Evolutionary conservation across 2,329 filamentous ascomycete species (phyloP), one percentile per base, ranked within the genome.

Genomic region (Xylaria hypoxylon): DNA sequence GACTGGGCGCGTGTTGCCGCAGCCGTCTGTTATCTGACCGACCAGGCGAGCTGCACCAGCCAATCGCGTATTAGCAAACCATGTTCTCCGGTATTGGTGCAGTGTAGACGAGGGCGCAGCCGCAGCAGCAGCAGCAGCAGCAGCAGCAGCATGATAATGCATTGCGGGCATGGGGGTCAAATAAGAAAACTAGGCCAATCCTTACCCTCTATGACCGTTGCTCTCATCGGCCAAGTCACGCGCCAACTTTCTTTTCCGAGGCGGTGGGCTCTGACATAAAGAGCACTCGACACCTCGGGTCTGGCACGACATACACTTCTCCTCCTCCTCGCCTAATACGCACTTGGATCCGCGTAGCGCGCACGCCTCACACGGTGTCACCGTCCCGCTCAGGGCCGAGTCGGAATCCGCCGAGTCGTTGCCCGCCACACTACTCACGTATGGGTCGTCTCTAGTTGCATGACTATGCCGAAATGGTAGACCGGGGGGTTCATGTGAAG

Each of bases 271-370:
- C 71, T 90, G 89, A 57, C 90, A 85, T 77, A 94, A 89, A 48
- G 92, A 94, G 80, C 92, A 96, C 72, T 93, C 90, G 76, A 92
- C 87, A 74, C 90, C 90, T 79, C 90, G 90, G 77, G 90, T 89
- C 77, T 92, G 90, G 80, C 93, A 96, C 69, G 92, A 85, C 69
- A 93, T 86, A 79, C 93, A 96, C 64, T 62, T 84, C 73, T 92
- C 88, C 70, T 90, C 90, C 77, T 95, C 92, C 76, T 93, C 90
- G 71, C 80, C 82, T 77, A 92, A 87, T 69, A 93, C 89, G 80
- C 93, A 96, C 80, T 90, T 90, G 74, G 88, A 88, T 78, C 92
- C 91, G 71, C 91, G 87, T 78, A 87, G 85, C 69, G 90, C 85
- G 79, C 93, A 96, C 66, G 90, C 88, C 81, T 93, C 90, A 79